These are phyloP conservation scores for Yamadazyma sp. DNA, from an alignment of 805 yeast species.

Conservation along the genomic window DNA sequence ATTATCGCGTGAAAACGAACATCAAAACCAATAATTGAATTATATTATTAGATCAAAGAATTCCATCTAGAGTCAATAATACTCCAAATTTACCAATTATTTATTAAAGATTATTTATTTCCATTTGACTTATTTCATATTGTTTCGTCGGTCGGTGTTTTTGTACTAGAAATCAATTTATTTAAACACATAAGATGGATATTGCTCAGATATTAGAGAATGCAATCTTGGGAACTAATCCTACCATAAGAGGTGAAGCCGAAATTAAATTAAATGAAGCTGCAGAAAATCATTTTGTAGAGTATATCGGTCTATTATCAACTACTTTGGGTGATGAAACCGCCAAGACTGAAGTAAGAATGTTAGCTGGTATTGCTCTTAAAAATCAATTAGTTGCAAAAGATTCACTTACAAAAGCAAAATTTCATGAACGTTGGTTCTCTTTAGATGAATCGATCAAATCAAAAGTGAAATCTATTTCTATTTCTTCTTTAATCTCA, in stretches of 20 bases:
- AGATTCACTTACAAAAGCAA: conserved; percentile 55
- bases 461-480: conserved; percentile 58
- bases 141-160: too few species aligned
- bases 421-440: conserved; percentile 74
- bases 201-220: conserved; percentile 71
- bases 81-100: too few species aligned
- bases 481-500: conserved; percentile 59
- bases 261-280: conserved; percentile 71
- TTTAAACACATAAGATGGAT: too few species aligned
- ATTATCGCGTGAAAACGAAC: too few species aligned
- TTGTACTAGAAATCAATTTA: too few species aligned
- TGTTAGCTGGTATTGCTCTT: conserved; percentile 83
- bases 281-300: conserved; percentile 72
- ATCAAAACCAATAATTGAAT: too few species aligned
- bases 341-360: conserved; percentile 75
- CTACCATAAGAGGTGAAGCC: conserved; percentile 67
- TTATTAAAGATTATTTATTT: too few species aligned
- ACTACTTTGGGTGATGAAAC: conserved; percentile 65
- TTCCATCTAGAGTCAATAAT: too few species aligned
- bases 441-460: conserved; percentile 53
- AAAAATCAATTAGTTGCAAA: conserved; percentile 88
- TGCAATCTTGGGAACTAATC: conserved; percentile 70
- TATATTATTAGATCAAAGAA: too few species aligned
- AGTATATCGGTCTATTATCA: conserved; percentile 67
- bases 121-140: too few species aligned